Base-by-base conservation (phyloP, 225 moss, liverwort and hornwort genomes). In the Physcomitrellopsis africana region DNA sequence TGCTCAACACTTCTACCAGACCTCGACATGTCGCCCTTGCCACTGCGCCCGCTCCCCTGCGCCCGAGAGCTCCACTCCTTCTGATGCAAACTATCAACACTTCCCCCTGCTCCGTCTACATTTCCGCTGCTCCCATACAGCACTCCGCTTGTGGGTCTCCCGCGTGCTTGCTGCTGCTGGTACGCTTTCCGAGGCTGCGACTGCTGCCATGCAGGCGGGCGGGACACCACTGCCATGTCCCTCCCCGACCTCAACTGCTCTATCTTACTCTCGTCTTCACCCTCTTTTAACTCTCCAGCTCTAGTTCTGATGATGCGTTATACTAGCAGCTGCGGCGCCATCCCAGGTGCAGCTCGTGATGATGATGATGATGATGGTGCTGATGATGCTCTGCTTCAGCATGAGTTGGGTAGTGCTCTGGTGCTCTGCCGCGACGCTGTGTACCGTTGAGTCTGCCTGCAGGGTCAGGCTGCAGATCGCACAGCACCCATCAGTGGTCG, bases 151-250 rank as follows among this genome's bases (percentile, higher is more conserved):
- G 8, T 74, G 0, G 74, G 46, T 46, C 82, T 53, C 45, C 78
- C 78, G 32, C 32, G 32, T 6, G 63, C 57, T 49, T 75, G 81
- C 19, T 67, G 72, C 62, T 64, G 73, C 60, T 56, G 55, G 18
- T 56, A 56, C 20, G 48, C 67, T 60, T 72, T 79, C 43, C 72
- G 63, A 14, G 79, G 75, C 76, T 78, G 79, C 18, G 59, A 9
- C 55, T 56, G 55, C 55, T 79, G 82, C 43, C 71, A 76, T 9
- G 72, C 46, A 6, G 83, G 83, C 37, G 83, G 79, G 13, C 83
- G 79, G 54, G 72, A 63, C 72, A 73, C 83, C 58, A 76, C 83
- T 11, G 83, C 80, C 83, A 83, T 83, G 27, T 6, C 20, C 1
- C 26, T 1, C 1, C 32, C 32, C 32, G 32, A 37, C 32, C 32